A percentile compares a stretch with the other conserved stretches of the same genome.
phyloP scores from a whole-genome alignment of 83 land plant species.

The Picea mariana region DNA sequence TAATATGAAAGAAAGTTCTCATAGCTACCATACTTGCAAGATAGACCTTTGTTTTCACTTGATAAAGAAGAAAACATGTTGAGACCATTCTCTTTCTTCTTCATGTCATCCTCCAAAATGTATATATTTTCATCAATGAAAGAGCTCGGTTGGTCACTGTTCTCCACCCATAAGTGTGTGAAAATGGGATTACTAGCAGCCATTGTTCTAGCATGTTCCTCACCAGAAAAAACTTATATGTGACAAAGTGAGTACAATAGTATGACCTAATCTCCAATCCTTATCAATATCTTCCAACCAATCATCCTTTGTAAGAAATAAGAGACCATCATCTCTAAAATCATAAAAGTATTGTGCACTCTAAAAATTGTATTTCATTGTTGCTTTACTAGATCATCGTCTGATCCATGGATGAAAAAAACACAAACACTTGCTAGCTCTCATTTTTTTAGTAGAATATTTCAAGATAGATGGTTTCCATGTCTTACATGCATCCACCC shows the following conservation, averaged over 20 bases:
- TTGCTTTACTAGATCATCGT: no score
- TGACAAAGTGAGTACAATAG: conserved; percentile 87
- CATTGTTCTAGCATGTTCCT: conserved; percentile 89
- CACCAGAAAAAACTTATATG: conserved; percentile 81
- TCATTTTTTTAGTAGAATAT: no score
- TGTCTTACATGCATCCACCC: no score
- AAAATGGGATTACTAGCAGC: conserved; percentile 85
- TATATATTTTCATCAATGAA: conserved; percentile 80
- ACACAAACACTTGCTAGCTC: no score
- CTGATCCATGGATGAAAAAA: no score
- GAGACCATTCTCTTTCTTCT: conserved; percentile 90
- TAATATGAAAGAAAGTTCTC: conserved; percentile 2
- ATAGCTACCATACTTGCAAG: conserved; percentile 49
- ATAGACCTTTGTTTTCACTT: conserved; percentile 70
- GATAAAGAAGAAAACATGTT: conserved; percentile 69
- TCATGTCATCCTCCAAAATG: conserved; percentile 75
- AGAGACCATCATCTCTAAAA: background rate
- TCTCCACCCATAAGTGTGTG: conserved; percentile 82
- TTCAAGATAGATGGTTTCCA: no score
- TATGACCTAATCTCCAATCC: conserved; percentile 51
- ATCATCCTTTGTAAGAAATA: conserved; percentile 7
- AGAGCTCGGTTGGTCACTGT: conserved; percentile 75
- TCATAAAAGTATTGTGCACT: background rate
- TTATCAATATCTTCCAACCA: conserved; percentile 52
- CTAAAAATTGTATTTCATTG: conserved; percentile 33